These are phyloP conservation scores for Prototheca wickerhamii DNA, from an alignment of 163 green algal species.

Conservation along the genomic window DNA sequence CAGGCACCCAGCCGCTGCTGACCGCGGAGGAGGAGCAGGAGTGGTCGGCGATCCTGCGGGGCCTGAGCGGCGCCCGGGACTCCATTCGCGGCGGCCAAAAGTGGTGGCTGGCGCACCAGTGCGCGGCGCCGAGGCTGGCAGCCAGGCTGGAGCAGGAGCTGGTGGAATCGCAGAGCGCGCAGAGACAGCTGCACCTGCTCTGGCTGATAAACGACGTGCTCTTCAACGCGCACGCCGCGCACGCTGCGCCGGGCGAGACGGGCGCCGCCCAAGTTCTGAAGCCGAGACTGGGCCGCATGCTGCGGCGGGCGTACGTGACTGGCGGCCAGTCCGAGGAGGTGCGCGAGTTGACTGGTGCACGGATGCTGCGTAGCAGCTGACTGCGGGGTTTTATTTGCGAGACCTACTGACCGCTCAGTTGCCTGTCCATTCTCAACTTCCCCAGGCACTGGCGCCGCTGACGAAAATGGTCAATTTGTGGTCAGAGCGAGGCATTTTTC, in stretches of 20 bases:
- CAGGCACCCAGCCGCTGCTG: constrained; percentile 20
- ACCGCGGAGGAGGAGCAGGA: constrained; percentile 37
- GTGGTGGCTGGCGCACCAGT: constrained; percentile 63
- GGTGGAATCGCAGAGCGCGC: not conserved
- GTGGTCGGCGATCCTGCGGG: constrained; percentile 48
- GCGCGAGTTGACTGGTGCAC: not conserved
- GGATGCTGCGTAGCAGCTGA: not conserved
- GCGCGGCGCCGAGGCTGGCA: constrained; percentile 48
- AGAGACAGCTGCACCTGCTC: constrained; percentile 58
- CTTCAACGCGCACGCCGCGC: constrained; percentile 44
- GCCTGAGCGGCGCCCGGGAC: constrained; percentile 53
- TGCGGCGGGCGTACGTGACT: constrained; percentile 23
- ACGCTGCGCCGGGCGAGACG: constrained; percentile 5
- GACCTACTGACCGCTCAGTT: not conserved
- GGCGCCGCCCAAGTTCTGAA: constrained; percentile 38
- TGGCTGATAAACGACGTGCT: constrained; percentile 78
- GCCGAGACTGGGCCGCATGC: constrained; percentile 48
- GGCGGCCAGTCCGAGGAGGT: constrained; percentile 14
- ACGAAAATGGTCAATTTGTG: constrained; percentile 54
- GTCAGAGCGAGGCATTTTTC: constrained; percentile 34
- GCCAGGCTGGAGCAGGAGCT: constrained; percentile 38
- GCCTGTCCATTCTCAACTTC: not conserved
- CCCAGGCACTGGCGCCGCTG: constrained; percentile 31
- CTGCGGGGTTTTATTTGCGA: too few species aligned
- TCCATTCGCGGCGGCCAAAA: constrained; percentile 58